phyloP scores from a whole-genome alignment of 2,329 filamentous ascomycete species.

The Arthrobotrys musiformis region DNA sequence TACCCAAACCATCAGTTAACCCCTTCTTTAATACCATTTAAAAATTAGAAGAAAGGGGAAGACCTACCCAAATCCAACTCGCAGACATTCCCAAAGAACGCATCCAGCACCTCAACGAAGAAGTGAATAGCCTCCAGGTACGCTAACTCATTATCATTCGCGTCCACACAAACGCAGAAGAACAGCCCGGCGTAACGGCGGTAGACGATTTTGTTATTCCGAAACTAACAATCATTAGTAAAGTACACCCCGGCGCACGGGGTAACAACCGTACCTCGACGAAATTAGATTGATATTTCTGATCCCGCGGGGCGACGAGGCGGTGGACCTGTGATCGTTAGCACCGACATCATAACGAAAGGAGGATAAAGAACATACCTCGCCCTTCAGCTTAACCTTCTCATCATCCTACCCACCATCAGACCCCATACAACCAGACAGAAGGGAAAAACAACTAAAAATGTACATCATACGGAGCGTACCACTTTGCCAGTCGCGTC shows the following conservation, averaged over 20 bases:
- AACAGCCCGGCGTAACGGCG: slow-evolving; percentile 96
- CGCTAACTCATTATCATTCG: slow-evolving; percentile 97
- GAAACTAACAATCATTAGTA: slow-evolving; percentile 66
- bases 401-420: slow-evolving; percentile 78
- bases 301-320: slow-evolving; percentile 94
- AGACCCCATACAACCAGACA: neutral
- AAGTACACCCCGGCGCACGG: neutral
- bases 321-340: slow-evolving; percentile 80
- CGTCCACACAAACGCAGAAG: slow-evolving; percentile 99
- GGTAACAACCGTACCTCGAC: slow-evolving; percentile 82
- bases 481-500: slow-evolving; percentile 98
- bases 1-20: neutral
- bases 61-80: slow-evolving; percentile 80
- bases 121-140: slow-evolving; percentile 98
- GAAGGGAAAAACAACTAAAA: slow-evolving; percentile 59
- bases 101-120: slow-evolving; percentile 97
- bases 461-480: slow-evolving; percentile 85
- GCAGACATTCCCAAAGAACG: slow-evolving; percentile 99
- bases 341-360: neutral
- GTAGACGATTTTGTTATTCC: slow-evolving; percentile 96
- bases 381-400: slow-evolving; percentile 98
- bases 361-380: slow-evolving; percentile 69
- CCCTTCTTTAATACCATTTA: neutral
- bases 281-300: slow-evolving; percentile 99
- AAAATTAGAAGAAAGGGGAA: slow-evolving; percentile 57